Evolutionary conservation across 805 yeast genomes (phyloP).

Genomic region (Phaffomyces antillensis): DNA sequence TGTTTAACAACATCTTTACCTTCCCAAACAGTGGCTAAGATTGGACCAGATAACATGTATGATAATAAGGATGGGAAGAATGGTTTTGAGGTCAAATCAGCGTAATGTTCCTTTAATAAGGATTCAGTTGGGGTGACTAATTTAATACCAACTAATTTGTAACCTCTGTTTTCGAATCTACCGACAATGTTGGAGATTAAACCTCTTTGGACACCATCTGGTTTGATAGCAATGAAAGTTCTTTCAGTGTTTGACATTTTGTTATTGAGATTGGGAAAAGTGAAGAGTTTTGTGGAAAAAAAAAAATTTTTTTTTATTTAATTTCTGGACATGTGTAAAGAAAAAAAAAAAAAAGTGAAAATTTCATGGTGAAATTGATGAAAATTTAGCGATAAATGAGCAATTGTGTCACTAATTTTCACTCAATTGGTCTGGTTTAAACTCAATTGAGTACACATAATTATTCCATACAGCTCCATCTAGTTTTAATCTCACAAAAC

Average conservation of each 20-base stretch:
- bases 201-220: slow-evolving; percentile 99
- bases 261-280: background rate
- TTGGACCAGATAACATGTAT: slow-evolving; percentile 98
- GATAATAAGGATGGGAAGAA: slow-evolving; percentile 95
- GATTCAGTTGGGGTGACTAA: slow-evolving; percentile 80
- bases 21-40: slow-evolving; percentile 99
- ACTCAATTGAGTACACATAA: background rate
- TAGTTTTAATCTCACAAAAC: no score
- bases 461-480: no score
- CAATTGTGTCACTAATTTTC: background rate
- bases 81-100: slow-evolving; percentile 91
- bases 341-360: background rate
- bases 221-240: slow-evolving; percentile 89
- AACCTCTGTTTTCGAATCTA: slow-evolving; percentile 97
- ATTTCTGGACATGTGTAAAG: background rate
- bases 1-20: slow-evolving; percentile 99
- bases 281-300: background rate
- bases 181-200: slow-evolving; percentile 80
- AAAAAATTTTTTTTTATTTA: no score
- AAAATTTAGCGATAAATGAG: background rate
- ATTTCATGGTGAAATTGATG: background rate
- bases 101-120: slow-evolving; percentile 88
- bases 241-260: slow-evolving; percentile 58
- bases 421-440: background rate
- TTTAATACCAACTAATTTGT: slow-evolving; percentile 94